These are phyloP conservation scores for Aureobasidium sp. DNA, from an alignment of 2,329 filamentous ascomycete genomes.

Conservation along the genomic window DNA sequence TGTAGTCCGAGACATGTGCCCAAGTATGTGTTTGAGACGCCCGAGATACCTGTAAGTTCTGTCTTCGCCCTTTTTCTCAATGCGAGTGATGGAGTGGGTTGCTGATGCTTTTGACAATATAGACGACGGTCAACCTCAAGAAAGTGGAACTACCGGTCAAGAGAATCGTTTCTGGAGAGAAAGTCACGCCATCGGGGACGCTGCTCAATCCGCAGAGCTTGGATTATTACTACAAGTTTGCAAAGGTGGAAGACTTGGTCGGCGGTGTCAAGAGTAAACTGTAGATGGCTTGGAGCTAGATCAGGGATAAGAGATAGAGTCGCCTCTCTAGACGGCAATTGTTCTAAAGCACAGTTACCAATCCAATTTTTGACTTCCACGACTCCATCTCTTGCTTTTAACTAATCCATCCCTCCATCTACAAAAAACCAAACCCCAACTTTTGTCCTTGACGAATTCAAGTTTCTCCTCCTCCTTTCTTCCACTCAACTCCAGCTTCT, in stretches of 20 bases:
- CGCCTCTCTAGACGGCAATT: no score
- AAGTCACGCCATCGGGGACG: slow-evolving; percentile 68
- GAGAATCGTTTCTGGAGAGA: slow-evolving; percentile 70
- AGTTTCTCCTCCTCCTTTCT: no score
- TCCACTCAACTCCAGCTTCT: no score
- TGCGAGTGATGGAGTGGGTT: neutral
- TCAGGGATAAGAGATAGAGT: no score
- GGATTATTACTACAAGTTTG: slow-evolving; percentile 74
- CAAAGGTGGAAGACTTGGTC: slow-evolving; percentile 57
- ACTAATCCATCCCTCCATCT: no score
- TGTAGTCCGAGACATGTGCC: slow-evolving; percentile 70
- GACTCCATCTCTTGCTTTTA: no score
- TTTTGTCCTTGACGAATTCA: no score
- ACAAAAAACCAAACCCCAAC: no score
- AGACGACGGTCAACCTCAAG: slow-evolving; percentile 78
- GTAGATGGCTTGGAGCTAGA: slow-evolving; percentile 24
- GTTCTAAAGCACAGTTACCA: no score
- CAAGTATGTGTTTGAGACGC: slow-evolving; percentile 70
- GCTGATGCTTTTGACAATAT: neutral
- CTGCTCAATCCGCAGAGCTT: slow-evolving; percentile 69
- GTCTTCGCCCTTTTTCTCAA: neutral
- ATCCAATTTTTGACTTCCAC: no score
- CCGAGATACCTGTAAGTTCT: slow-evolving; percentile 64
- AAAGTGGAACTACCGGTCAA: slow-evolving; percentile 82
- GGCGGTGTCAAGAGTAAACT: slow-evolving; percentile 42